Evolutionary conservation across 2,329 filamentous ascomycete genomes (phyloP), one percentile per base, ranked within the genome.

Genomic region (Thelonectria blattea): DNA sequence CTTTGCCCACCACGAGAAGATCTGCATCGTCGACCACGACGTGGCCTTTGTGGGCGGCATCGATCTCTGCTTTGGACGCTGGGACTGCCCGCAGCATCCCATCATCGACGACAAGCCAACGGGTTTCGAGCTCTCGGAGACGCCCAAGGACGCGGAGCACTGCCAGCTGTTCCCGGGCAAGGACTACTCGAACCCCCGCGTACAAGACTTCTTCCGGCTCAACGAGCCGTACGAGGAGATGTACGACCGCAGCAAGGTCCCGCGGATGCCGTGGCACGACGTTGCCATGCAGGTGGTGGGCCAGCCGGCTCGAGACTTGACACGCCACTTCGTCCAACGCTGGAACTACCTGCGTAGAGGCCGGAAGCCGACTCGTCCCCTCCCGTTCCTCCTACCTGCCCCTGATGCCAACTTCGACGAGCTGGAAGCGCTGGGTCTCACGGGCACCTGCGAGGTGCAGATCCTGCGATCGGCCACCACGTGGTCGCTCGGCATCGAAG

Each of bases 231-330:
- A 98, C 71, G 95, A 97, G 72, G 95, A 99, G 76, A 98, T 98
- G 95, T 99, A 98, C 72, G 92, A 98, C 76, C 89, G 95, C 56
- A 90, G 87, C 61, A 91, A 91, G 73, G 86, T 94, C 17, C 93
- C 95, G 2, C 84, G 95, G 63, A 99, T 98, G 95, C 94, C 95
- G 1, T 99, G 95, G 95, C 95, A 99, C 72, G 95, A 99, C 75
- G 93, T 99, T 63, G 88, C 90, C 3, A 98, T 99, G 95, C 95
- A 98, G 76, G 89, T 99, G 43, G 93, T 98, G 45, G 95, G 95
- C 4, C 95, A 98, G 74, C 95, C 95, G 3, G 94, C 95, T 12
- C 87, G 95, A 67, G 95, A 99, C 78, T 80, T 98, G 63, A 97
- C 93, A 2, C 88, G 95, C 20, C 95, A 98, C 76, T 99, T 99